Base-by-base conservation (phyloP, 768 basidiomycete species). In the Tulasnella calospora region DNA sequence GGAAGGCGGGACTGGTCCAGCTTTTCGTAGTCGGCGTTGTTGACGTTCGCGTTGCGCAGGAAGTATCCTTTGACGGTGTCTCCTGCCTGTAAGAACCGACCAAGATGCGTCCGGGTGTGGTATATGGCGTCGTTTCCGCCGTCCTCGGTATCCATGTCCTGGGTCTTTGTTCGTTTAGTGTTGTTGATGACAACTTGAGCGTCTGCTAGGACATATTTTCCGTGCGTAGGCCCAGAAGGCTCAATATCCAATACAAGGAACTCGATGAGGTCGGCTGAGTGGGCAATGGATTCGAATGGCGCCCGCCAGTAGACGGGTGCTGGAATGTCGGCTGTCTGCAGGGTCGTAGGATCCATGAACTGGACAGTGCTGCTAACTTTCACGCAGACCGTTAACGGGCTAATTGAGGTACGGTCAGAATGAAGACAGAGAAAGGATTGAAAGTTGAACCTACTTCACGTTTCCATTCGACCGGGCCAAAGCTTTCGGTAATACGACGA, bases 91-190 rank as follows among this genome's bases (percentile, higher is more conserved):
- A 99, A 88, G 81, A 94, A 91, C 21, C 90, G 93, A 74, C 98
- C 98, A 61, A 99, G 91, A 82, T 99, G 98, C 23, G 98, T 99
- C 46, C 97, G 92, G 19, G 97, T 98, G 85, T 98, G 96, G 86
- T 90, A 95, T 80, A 97, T 98, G 81, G 92, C 92, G 81, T 91
- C 94, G 71, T 88, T 85, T 6, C 90, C 90, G 5, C 86, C 84
- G 79, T 90, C 91, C 79, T 80, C 82, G 69, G 88, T 88, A 47
- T 88, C 88, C 73, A 88, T 88, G 38, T 88, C 87, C n/a, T 83
- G 83, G 19, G 82, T 82, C 19, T 82, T 82, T 23, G 79, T 79
- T 13, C 89, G 88, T 85, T 94, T 94, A 0, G 93, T 93, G 27
- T 92, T 91, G 0, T 91, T 89, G 15, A 95, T 87, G 1, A 95